Conservation (phyloP, 2,329 filamentous ascomycete genomes). For the Fusarium mangiferae region DNA sequence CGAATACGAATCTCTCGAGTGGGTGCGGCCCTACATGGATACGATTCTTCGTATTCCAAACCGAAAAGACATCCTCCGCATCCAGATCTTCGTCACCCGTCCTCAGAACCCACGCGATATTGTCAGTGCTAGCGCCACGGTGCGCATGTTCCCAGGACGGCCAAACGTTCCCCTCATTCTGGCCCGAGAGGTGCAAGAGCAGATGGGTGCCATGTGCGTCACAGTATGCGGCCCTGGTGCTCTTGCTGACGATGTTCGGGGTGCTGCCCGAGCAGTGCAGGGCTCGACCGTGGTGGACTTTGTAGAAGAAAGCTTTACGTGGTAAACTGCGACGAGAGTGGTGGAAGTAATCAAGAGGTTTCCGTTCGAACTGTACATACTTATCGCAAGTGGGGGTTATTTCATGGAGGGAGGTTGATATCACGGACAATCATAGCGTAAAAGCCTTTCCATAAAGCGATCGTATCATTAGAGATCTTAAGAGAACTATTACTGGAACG, state of each 20-base stretch:
- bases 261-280: slow-evolving; percentile 72
- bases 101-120: slow-evolving; percentile 87
- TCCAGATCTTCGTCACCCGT: slow-evolving; percentile 90
- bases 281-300: slow-evolving; percentile 76
- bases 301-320: slow-evolving; percentile 80
- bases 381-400: slow-evolving; percentile 35
- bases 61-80: slow-evolving; percentile 83
- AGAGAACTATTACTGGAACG: not conserved
- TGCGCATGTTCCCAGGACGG: slow-evolving; percentile 91
- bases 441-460: slow-evolving; percentile 32
- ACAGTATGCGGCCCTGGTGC: slow-evolving; percentile 81
- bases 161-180: slow-evolving; percentile 86
- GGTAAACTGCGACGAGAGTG: slow-evolving; percentile 51
- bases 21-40: slow-evolving; percentile 89
- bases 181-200: slow-evolving; percentile 81
- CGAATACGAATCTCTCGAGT: slow-evolving; percentile 88
- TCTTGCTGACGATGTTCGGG: slow-evolving; percentile 79
- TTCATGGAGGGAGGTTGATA: slow-evolving; percentile 23
- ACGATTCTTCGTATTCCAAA: slow-evolving; percentile 79
- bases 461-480: slow-evolving; percentile 19
- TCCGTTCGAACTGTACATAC: slow-evolving; percentile 46
- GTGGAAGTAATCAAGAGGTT: slow-evolving; percentile 20
- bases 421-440: slow-evolving; percentile 27
- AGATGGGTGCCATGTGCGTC: slow-evolving; percentile 89
- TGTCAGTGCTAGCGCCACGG: slow-evolving; percentile 77